Evolutionary conservation across 129 eudicot species (phyloP), one percentile per base, ranked within the genome.

Genomic region (Deinandra increscens): DNA sequence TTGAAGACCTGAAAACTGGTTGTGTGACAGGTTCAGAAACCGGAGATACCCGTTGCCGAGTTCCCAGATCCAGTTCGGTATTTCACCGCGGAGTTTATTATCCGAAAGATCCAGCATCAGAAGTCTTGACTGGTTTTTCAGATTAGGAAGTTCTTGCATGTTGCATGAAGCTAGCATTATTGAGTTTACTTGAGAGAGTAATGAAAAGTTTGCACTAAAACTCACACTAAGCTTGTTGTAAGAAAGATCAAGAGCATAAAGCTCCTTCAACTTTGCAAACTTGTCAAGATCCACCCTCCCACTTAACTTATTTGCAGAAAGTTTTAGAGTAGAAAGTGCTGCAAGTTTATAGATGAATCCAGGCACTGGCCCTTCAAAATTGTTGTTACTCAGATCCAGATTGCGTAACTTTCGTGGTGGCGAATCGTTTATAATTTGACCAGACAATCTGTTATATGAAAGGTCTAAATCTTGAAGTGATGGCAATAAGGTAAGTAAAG

Each of bases 11-110:
- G 69, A 55, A 64, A 87, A 78, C 26, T 34, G 58, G 20, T 87
- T 87, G 9, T 45, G 59, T 5, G 90, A 84, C 68, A 84, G 69
- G 60, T 81, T 82, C 56, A 88, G 64, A 70, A 48, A 68, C 36
- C 67, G 72, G 6, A 81, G 79, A 46, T 46, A 55, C 18, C 77
- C 82, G 23, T 75, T 66, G n/a, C 81, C 84, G 20, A 51, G 61
- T 12, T 75, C 63, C 90, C 90, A 87, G 17, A 87, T 61, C 90
- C 87, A 84, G 56, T 70, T 84, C 4, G 95, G 95, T 46, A 88
- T 78, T 58, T 77, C 83, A 26, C 91, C 91, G 0, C 48, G 29
- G 11, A 88, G 45, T 31, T 72, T 64, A 43, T 84, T 84, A 45
- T 68, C 74, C 0, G 91, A 82, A 75, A 88, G 84, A 71, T 88